Evolutionary conservation across 2,329 filamentous ascomycete species (phyloP), one percentile per base, ranked within the genome.

Genomic region (Colletotrichum viniferum): DNA sequence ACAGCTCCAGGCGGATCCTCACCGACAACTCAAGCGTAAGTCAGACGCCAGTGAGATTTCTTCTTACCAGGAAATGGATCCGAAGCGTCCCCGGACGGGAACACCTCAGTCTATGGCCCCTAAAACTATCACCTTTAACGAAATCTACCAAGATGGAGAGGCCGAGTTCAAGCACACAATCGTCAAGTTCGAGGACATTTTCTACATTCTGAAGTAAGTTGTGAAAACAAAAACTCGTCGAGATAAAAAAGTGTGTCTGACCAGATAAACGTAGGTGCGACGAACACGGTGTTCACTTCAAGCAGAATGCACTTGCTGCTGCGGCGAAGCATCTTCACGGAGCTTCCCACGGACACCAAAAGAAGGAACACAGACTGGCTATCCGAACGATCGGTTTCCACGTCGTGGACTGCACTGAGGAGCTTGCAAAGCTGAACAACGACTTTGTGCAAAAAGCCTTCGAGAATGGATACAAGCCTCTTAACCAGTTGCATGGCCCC

Each of bases 261-360:
- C 55, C 18, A 61, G 8, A 9, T 21, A 7, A 58, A 13, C 24
- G 36, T 14, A 69, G 64, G 21, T 80, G 79, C 63, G 76, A 77
- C 16, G 68, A 79, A 38, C 78, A 80, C 26, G 73, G 65, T 12
- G 76, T 78, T 26, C 76, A 79, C 34, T 79, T 80, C 61, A 75
- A 73, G 28, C 56, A 69, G 26, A 73, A 77, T 8, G 76, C 76
- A 2, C 26, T 79, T 4, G 56, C 38, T 6, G 76, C 74, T 12
- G 78, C 77, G 13, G 71, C 77, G 28, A 78, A 77, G 38, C 78
- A 79, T 43, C 70, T 79, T 7, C 69, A 77, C 26, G 71, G 69
- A 6, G 52, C 32, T 2, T 71, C 71, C n/a, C 77, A 78, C 48
- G 71, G 71, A 5, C 70, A 77, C n/a, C 55, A 68, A 52, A 56